phyloP scores from a whole-genome alignment of 208 protist species.

The Trypanosoma rangeli region DNA sequence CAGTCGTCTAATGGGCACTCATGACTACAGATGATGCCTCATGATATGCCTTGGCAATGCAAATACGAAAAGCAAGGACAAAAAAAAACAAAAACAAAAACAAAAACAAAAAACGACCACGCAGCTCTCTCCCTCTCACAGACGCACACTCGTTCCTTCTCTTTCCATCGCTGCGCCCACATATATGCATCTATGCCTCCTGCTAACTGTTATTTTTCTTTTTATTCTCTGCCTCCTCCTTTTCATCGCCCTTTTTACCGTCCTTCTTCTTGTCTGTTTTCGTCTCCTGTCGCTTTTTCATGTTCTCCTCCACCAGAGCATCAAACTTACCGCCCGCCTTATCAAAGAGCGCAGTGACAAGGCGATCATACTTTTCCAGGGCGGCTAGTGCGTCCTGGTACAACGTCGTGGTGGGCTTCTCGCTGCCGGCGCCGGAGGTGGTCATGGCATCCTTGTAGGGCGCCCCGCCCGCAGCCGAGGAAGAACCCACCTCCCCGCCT shows the following conservation, averaged over 20 bases:
- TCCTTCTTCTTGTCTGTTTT: slow-evolving; percentile 21
- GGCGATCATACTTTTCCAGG: slow-evolving; percentile 70
- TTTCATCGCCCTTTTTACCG: slow-evolving; percentile 4
- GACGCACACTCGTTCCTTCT: neutral
- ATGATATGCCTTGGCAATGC: too few species aligned
- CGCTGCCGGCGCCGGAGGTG: neutral
- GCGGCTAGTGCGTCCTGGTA: slow-evolving; percentile 72
- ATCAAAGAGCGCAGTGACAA: slow-evolving; percentile 89
- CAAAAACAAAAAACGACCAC: neutral
- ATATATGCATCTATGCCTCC: neutral
- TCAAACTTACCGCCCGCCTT: slow-evolving; percentile 88
- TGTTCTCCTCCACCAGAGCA: slow-evolving; percentile 75
- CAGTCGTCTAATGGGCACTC: too few species aligned
- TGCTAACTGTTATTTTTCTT: slow-evolving; percentile 22
- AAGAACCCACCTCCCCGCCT: slow-evolving; percentile 16
- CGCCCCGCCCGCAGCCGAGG: neutral
- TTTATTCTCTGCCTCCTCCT: slow-evolving; percentile 11
- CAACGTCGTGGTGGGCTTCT: slow-evolving; percentile 44
- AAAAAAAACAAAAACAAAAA: slow-evolving; percentile 2
- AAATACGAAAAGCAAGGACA: neutral
- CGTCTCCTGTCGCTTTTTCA: slow-evolving; percentile 49
- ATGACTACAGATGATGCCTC: too few species aligned
- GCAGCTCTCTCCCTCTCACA: neutral
- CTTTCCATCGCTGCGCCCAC: neutral
- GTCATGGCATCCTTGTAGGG: slow-evolving; percentile 42